Conservation (phyloP, 306 rosid species). For the Prunus mira region DNA sequence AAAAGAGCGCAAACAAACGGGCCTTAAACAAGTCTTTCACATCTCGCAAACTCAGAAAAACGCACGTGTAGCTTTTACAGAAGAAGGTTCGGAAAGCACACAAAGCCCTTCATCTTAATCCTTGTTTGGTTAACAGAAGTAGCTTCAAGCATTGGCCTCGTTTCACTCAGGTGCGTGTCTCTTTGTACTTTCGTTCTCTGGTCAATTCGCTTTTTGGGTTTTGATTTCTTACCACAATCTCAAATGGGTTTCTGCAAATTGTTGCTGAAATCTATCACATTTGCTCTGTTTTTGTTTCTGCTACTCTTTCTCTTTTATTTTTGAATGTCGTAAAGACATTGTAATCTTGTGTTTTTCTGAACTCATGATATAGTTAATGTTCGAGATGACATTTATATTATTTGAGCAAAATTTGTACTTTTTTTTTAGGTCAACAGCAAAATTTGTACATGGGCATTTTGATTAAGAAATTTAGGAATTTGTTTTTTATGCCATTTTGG, state of each 20-base stretch:
- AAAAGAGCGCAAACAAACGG: background rate
- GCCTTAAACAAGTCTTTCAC: background rate
- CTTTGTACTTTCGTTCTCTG: background rate
- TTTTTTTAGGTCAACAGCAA: background rate
- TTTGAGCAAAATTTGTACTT: conserved; percentile 1
- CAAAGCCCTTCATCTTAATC: conserved; percentile 10
- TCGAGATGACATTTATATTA: background rate
- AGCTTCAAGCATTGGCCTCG: background rate
- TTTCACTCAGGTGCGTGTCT: conserved; percentile 1
- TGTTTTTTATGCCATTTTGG: conserved; percentile 25
- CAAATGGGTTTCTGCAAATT: conserved; percentile 8
- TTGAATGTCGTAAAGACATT: background rate
- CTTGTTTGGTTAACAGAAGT: conserved; percentile 22
- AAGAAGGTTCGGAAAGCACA: conserved; percentile 16
- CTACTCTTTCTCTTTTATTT: background rate
- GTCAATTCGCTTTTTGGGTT: conserved; percentile 21
- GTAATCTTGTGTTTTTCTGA: conserved; percentile 7
- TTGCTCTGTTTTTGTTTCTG: background rate
- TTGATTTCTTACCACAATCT: conserved; percentile 17
- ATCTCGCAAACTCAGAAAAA: background rate
- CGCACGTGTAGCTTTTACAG: conserved; percentile 19
- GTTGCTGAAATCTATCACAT: background rate
- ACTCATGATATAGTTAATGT: conserved; percentile 3
- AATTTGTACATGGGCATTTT: background rate
- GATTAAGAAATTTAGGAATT: background rate